Evolutionary conservation across 2,329 filamentous ascomycete genomes (phyloP), one percentile per base, ranked within the genome.

Genomic region (Cladosporium colombiae): DNA sequence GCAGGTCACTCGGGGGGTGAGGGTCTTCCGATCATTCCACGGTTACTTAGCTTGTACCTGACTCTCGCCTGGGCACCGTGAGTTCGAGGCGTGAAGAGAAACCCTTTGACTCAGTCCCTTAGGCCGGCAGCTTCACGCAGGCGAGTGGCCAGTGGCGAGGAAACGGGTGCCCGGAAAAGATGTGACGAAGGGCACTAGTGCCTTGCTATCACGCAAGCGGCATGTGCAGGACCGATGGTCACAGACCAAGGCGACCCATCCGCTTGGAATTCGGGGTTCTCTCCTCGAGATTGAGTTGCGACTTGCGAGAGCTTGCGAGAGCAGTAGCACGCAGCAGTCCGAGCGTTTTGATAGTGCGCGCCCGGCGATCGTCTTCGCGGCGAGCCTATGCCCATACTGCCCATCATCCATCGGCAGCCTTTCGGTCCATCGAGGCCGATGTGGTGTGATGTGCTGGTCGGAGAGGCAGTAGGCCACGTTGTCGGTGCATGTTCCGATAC

Each of bases 351-450:
- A 46, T 46, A 21, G 40, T 46, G 40, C n/a, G 40, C 40, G 37
- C 37, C 37, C 7, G 18, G 49, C 23, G 49, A 52, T 52, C 21
- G 49, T 52, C 10, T 27, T 25, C 11, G 49, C 49, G 49, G 21
- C 49, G 49, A 53, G 49, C 8, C 49, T 29, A 29, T 27, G 49
- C 49, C 49, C 23, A 53, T 53, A n/a, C n/a, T 27, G 49, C 49
- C 49, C 23, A 53, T 53, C n/a, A 23, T 57, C 55, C 55, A 57
- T 57, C 33, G 55, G 55, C 21, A 37, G 55, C 11, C n/a, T 56
- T 21, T 57, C 55, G 55, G 55, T 57, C 1, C 18, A 40, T 14
- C 31, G 55, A 16, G 33, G 33, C 55, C 55, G 55, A 57, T 4
- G 11, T 31, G 29, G 18, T 56, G 55, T 23, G 55, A 31, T 57